Percentiles rank a stretch among this genome's conserved stretches.
Evolutionary conservation across 495 filamentous ascomycete species (phyloP).

Genomic region (Lasiosphaeris hirsuta): DNA sequence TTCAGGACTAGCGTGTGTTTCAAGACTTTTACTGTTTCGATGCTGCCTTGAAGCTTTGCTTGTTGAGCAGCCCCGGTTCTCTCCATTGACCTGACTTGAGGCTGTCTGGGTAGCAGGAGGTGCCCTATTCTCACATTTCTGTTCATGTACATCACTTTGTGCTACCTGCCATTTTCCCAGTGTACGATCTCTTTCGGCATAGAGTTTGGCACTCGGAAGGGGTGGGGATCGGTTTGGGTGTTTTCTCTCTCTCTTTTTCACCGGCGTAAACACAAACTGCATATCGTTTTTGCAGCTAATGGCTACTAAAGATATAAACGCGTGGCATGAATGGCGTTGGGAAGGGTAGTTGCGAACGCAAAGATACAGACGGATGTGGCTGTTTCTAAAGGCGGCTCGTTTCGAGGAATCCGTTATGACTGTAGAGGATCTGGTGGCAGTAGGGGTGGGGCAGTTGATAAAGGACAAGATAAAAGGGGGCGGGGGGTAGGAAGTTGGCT

Average conservation of each 20-base stretch:
- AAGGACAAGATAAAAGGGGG: neutral
- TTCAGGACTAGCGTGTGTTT: neutral
- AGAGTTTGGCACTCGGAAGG: conserved; percentile 6
- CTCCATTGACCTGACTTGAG: neutral
- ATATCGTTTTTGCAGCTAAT: conserved; percentile 17
- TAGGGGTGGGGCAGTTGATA: neutral
- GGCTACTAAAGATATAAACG: conserved; percentile 13
- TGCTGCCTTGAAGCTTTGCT: neutral
- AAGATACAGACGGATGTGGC: neutral
- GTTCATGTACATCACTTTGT: conserved; percentile 21
- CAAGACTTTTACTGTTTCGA: conserved; percentile 1
- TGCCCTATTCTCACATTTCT: neutral
- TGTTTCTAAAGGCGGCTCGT: neutral
- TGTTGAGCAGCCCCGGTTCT: neutral
- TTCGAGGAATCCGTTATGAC: neutral
- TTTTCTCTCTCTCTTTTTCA: conserved; percentile 8
- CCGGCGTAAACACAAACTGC: conserved; percentile 8
- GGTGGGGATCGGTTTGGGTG: conserved; percentile 7
- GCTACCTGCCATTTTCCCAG: conserved; percentile 4
- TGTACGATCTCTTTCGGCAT: conserved; percentile 10
- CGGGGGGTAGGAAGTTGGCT: too few species aligned
- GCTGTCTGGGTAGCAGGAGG: neutral
- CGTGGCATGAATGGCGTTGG: conserved; percentile 19
- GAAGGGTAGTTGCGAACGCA: neutral
- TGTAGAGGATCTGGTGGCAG: neutral